Evolutionary conservation across 2,329 filamentous ascomycete species (phyloP).

Genomic region (Didymella segeticola): DNA sequence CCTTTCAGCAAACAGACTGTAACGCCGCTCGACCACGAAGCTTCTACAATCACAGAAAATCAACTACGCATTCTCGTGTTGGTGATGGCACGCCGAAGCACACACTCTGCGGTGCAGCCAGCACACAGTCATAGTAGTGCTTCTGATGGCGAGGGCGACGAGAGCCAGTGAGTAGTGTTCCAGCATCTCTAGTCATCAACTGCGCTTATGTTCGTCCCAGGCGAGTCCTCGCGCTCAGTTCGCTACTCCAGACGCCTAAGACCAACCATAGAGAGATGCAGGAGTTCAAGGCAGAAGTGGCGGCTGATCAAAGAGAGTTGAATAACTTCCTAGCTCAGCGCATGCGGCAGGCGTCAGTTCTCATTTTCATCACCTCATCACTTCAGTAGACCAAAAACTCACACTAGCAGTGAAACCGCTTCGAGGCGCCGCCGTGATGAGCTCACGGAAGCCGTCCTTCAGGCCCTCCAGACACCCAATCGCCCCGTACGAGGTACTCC

Average conservation of each 20-base stretch:
- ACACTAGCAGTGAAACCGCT: slow-evolving; percentile 22
- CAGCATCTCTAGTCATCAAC: neutral
- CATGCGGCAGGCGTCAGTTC: slow-evolving; percentile 29
- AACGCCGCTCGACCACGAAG: neutral
- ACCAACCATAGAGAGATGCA: slow-evolving; percentile 30
- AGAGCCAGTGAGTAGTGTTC: slow-evolving; percentile 33
- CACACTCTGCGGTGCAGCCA: neutral
- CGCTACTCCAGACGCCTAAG: slow-evolving; percentile 28
- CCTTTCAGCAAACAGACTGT: neutral
- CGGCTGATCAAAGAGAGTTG: slow-evolving; percentile 24
- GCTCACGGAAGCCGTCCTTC: slow-evolving; percentile 25
- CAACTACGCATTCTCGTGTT: neutral
- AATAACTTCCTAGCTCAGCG: slow-evolving; percentile 28
- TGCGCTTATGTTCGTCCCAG: slow-evolving; percentile 20
- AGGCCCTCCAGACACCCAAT: slow-evolving; percentile 27
- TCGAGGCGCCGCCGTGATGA: slow-evolving; percentile 27
- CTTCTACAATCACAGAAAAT: neutral
- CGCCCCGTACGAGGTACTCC: slow-evolving; percentile 1
- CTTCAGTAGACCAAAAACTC: neutral
- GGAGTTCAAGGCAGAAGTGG: slow-evolving; percentile 29
- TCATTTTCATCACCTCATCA: neutral
- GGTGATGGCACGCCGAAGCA: slow-evolving; percentile 27
- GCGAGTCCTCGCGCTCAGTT: slow-evolving; percentile 27
- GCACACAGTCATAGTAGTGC: slow-evolving; percentile 5
- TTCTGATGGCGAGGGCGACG: slow-evolving; percentile 22